Evolutionary conservation across 768 basidiomycete species (phyloP).

Genomic region (Psilocybe azurescens): DNA sequence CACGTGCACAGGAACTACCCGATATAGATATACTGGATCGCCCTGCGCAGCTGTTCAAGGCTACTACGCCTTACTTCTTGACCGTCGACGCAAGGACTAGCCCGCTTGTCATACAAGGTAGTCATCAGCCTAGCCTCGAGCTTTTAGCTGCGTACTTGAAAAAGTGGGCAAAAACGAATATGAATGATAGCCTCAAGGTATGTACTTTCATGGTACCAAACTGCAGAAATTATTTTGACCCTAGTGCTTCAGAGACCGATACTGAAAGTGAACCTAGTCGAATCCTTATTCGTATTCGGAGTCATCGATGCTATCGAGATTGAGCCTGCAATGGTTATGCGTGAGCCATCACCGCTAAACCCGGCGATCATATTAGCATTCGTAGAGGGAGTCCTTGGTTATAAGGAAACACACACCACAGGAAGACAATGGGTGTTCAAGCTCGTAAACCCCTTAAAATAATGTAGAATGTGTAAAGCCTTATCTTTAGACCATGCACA

Average conservation of each 20-base stretch:
- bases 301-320: slow-evolving; percentile 38
- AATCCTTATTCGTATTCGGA: slow-evolving; percentile 39
- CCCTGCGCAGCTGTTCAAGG: slow-evolving; percentile 38
- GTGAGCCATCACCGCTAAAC: slow-evolving; percentile 28
- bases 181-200: slow-evolving; percentile 35
- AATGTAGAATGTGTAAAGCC: not conserved
- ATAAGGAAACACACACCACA: slow-evolving; percentile 38
- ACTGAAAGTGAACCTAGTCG: slow-evolving; percentile 36
- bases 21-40: slow-evolving; percentile 33
- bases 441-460: slow-evolving; percentile 13
- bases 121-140: slow-evolving; percentile 43
- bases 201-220: not conserved
- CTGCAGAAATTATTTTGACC: not conserved
- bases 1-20: slow-evolving; percentile 28
- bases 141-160: slow-evolving; percentile 39
- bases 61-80: slow-evolving; percentile 35
- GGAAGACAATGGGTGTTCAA: slow-evolving; percentile 37
- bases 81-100: slow-evolving; percentile 34
- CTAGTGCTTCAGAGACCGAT: slow-evolving; percentile 30
- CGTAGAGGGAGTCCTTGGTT: slow-evolving; percentile 44
- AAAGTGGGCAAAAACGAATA: slow-evolving; percentile 39
- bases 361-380: slow-evolving; percentile 41
- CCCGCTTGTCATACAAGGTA: slow-evolving; percentile 37
- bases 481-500: no score
- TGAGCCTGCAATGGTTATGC: slow-evolving; percentile 29